These are phyloP conservation scores for Pelargonium nanum DNA, from an alignment of 345 rosid genomes.

Conservation along the genomic window DNA sequence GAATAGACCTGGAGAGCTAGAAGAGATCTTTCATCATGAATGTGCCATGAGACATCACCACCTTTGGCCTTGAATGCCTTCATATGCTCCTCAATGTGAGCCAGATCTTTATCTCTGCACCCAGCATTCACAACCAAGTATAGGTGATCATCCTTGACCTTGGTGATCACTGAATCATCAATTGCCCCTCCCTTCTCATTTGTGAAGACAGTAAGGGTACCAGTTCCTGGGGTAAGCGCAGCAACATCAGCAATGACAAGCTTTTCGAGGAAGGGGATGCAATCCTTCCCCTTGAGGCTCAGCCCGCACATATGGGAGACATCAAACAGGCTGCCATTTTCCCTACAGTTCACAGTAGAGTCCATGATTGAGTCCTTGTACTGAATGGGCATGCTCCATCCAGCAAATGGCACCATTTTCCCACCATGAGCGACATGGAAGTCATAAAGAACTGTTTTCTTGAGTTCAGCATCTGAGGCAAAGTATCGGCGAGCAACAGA, in stretches of 20 bases:
- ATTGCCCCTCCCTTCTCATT: conserved; percentile 93
- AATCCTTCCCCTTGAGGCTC: conserved; percentile 91
- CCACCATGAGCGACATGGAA: conserved; percentile 74
- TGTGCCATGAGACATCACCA: conserved; percentile 92
- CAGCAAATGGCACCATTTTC: conserved; percentile 99
- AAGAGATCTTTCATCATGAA: conserved; percentile 97
- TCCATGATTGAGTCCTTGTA: conserved; percentile 97
- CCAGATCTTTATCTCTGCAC: conserved; percentile 96
- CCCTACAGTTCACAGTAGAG: conserved; percentile 85
- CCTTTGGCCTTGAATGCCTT: conserved; percentile 86
- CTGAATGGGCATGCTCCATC: conserved; percentile 99
- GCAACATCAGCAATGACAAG: conserved; percentile 95
- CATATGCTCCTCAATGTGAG: conserved; percentile 94
- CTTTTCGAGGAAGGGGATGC: conserved; percentile 76
- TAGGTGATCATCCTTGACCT: conserved; percentile 67
- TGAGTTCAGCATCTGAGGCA: conserved; percentile 69
- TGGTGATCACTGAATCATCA: conserved; percentile 92
- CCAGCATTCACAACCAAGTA: conserved; percentile 98
- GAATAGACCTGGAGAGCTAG: conserved; percentile 82
- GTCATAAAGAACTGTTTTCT: conserved; percentile 83
- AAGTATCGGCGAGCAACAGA: conserved; percentile 50
- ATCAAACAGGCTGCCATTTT: conserved; percentile 82
- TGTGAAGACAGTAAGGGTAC: conserved; percentile 84
- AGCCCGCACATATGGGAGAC: conserved; percentile 97
- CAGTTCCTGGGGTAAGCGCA: conserved; percentile 71